Base-by-base conservation (phyloP, 345 rosid genomes). In the Microthlaspi erraticum region DNA sequence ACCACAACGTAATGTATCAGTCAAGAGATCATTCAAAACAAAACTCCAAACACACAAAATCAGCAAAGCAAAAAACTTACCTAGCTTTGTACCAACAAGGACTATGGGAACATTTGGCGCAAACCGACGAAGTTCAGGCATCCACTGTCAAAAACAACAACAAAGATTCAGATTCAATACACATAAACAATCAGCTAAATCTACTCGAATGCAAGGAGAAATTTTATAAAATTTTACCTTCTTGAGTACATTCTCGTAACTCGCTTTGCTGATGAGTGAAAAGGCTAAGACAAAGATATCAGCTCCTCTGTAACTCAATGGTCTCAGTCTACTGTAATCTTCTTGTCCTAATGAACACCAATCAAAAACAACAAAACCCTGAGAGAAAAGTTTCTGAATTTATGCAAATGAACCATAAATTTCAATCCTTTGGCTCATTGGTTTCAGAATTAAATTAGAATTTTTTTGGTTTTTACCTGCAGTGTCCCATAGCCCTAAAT, bases 401-500 rank as follows among this genome's bases (percentile, higher is more conserved):
- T 1, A 26, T 26, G 29, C 29, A 26, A 26, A 26, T 26, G 39
- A 42, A 18, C 5, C 33, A 48, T 49, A 38, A 49, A 56, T 13
- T 39, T 49, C 59, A 69, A 13, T 13, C 19, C 39, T 43, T 50
- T 64, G 36, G 19, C n/a, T 32, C 31, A 45, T 14, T 36, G 42
- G n/a, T 56, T 26, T 13, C 19, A 37, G 17, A 51, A 13, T 8
- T 16, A 9, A 26, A 29, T 1, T 8, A 8, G 20, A 19, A 31
- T 57, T 55, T 51, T 56, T 70, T n/a, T n/a, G n/a, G 57, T 7
- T 61, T 77, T 50, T 70, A 89, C 99, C 99, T 76, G 99, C 99
- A 77, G 99, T 94, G 59, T 94, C 99, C 99, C 99, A 94, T n/a
- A 91, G 74, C 4, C 99, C 99, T 83, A 94, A 79, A 74, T 94